These are phyloP conservation scores for Selaginella tamariscina DNA, from an alignment of 75 land plant species.

Conservation along the genomic window DNA sequence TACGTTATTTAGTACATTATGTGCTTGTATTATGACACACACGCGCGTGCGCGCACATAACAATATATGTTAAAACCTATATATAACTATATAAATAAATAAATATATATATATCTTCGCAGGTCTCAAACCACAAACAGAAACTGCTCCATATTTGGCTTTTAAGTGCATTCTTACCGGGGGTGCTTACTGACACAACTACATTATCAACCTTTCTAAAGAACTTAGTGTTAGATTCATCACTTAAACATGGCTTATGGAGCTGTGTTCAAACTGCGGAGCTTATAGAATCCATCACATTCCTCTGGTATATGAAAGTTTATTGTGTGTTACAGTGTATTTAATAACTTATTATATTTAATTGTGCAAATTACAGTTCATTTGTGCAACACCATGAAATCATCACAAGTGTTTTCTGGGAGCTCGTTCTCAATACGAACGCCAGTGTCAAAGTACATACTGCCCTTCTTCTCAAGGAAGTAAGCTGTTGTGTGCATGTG, in stretches of 20 bases:
- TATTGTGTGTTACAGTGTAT: not conserved
- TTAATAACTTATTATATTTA: too few species aligned
- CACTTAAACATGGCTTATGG: slow-evolving; percentile 36
- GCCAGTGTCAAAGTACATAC: slow-evolving; percentile 58
- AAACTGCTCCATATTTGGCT: slow-evolving; percentile 48
- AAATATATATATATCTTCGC: slow-evolving; percentile 3
- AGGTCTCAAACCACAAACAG: slow-evolving; percentile 70
- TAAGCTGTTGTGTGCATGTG: slow-evolving; percentile 38
- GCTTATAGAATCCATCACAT: slow-evolving; percentile 69
- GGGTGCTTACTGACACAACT: slow-evolving; percentile 52
- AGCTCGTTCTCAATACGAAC: slow-evolving; percentile 77
- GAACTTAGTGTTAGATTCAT: slow-evolving; percentile 45
- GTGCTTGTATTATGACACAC: too few species aligned
- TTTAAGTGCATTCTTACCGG: slow-evolving; percentile 54
- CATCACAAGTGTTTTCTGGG: slow-evolving; percentile 76
- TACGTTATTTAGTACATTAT: not conserved
- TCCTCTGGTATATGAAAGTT: slow-evolving; percentile 65
- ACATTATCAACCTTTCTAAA: slow-evolving; percentile 53
- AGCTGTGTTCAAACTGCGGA: slow-evolving; percentile 35
- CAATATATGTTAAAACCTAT: too few species aligned
- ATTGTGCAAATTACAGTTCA: slow-evolving; percentile 39
- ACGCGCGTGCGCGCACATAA: too few species aligned
- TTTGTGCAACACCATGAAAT: slow-evolving; percentile 74
- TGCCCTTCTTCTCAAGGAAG: slow-evolving; percentile 68
- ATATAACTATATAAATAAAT: not conserved